Evolutionary conservation across 2,329 filamentous ascomycete genomes (phyloP).

Genomic region (Cercospora brassicicola): DNA sequence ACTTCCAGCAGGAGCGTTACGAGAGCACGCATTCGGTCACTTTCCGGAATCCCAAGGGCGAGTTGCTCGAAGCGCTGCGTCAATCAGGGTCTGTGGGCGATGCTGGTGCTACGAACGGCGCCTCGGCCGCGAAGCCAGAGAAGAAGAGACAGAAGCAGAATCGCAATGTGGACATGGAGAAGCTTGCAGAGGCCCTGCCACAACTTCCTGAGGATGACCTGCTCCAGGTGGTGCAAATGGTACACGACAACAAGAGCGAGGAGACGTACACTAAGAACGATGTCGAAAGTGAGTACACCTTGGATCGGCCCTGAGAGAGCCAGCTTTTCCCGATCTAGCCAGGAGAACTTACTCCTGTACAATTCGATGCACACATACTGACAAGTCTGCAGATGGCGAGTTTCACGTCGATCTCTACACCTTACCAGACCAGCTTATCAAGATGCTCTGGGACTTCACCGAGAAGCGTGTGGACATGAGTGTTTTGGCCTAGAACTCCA

Average conservation of each 20-base stretch:
- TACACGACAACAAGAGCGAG: slow-evolving; percentile 92
- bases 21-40: slow-evolving; percentile 76
- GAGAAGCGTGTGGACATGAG: slow-evolving; percentile 40
- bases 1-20: slow-evolving; percentile 80
- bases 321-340: not conserved
- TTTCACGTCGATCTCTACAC: slow-evolving; percentile 98
- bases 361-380: slow-evolving; percentile 1
- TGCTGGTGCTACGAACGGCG: slow-evolving; percentile 51
- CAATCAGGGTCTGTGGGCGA: slow-evolving; percentile 75
- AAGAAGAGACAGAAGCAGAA: slow-evolving; percentile 67
- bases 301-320: not conserved
- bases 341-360: too few species aligned
- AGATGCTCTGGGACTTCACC: slow-evolving; percentile 92
- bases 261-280: slow-evolving; percentile 98
- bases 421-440: slow-evolving; percentile 83
- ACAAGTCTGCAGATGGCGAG: slow-evolving; percentile 68
- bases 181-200: slow-evolving; percentile 86
- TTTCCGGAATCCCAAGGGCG: slow-evolving; percentile 90
- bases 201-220: slow-evolving; percentile 91
- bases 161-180: slow-evolving; percentile 80
- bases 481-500: slow-evolving; percentile 25
- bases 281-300: slow-evolving; percentile 67
- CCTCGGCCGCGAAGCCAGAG: slow-evolving; percentile 63
- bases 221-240: slow-evolving; percentile 92
- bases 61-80: slow-evolving; percentile 73